Conservation (phyloP, 2,329 filamentous ascomycete genomes). For the Ceratocystis harringtonii region DNA sequence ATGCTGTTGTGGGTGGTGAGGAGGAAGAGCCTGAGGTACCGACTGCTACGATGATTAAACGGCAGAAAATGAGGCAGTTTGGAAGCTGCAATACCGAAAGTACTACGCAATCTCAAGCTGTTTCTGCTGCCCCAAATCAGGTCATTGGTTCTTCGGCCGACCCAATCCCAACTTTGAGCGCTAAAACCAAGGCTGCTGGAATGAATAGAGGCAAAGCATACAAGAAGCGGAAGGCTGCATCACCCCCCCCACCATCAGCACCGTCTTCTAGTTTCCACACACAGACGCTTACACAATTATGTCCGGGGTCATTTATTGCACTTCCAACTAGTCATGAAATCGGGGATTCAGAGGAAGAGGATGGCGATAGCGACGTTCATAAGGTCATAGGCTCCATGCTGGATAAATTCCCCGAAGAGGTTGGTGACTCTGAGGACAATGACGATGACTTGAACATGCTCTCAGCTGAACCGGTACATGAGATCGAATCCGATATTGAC, state of each 20-base stretch:
- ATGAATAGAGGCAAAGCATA: constrained; percentile 24
- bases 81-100: constrained; percentile 16
- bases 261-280: constrained; percentile 25
- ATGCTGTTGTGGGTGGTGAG: not conserved
- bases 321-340: constrained; percentile 18
- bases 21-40: not conserved
- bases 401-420: not conserved
- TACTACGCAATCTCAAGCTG: constrained; percentile 2
- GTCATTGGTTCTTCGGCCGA: not conserved
- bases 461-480: constrained; percentile 18
- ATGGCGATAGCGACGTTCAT: constrained; percentile 11
- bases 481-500: not conserved
- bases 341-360: constrained; percentile 29
- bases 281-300: constrained; percentile 30
- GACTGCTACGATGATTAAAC: constrained; percentile 21
- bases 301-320: constrained; percentile 18
- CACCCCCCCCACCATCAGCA: not conserved
- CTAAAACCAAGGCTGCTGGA: constrained; percentile 12
- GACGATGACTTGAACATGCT: not conserved
- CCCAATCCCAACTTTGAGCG: not conserved
- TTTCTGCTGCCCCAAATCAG: not conserved
- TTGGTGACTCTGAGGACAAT: constrained; percentile 6
- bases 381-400: not conserved
- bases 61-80: constrained; percentile 14
- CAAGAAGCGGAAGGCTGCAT: not conserved